Evolutionary conservation across 768 basidiomycete species (phyloP).

Genomic region (Cystoderma amianthinum): DNA sequence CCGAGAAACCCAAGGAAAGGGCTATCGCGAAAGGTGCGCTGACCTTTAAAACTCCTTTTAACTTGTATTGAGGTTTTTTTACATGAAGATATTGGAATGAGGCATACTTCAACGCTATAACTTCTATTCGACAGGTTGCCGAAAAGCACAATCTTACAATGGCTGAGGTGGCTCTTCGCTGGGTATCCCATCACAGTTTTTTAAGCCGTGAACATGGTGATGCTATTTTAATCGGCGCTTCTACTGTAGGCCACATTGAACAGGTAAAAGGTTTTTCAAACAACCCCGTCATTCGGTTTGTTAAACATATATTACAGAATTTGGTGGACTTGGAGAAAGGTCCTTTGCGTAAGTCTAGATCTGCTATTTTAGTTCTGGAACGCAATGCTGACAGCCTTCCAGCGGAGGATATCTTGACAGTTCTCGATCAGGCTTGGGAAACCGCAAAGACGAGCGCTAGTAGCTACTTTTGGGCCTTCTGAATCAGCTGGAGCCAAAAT

Average conservation of each 20-base stretch:
- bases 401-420: conserved; percentile 46
- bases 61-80: too few relatives aligned
- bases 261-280: conserved; percentile 20
- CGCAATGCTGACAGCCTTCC: not conserved
- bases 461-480: too few relatives aligned
- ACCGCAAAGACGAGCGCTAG: conserved; percentile 28
- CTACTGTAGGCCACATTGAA: conserved; percentile 48
- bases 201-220: conserved; percentile 42
- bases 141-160: conserved; percentile 39
- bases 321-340: conserved; percentile 50
- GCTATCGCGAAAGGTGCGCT: not conserved
- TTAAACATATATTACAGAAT: conserved; percentile 24
- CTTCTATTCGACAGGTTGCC: conserved; percentile 32
- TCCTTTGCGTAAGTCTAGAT: conserved; percentile 35
- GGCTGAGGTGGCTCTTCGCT: conserved; percentile 52
- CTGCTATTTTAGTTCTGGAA: not conserved
- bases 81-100: conserved; percentile 58
- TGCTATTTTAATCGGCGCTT: conserved; percentile 55
- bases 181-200: conserved; percentile 51
- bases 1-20: conserved; percentile 37
- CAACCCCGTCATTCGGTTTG: not conserved
- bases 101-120: conserved; percentile 42
- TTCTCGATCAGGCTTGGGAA: conserved; percentile 45
- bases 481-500: too few relatives aligned
- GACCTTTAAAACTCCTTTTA: too few relatives aligned